Base-by-base conservation (phyloP, 2,329 filamentous ascomycete species). In the Aspergillus nomiae region DNA sequence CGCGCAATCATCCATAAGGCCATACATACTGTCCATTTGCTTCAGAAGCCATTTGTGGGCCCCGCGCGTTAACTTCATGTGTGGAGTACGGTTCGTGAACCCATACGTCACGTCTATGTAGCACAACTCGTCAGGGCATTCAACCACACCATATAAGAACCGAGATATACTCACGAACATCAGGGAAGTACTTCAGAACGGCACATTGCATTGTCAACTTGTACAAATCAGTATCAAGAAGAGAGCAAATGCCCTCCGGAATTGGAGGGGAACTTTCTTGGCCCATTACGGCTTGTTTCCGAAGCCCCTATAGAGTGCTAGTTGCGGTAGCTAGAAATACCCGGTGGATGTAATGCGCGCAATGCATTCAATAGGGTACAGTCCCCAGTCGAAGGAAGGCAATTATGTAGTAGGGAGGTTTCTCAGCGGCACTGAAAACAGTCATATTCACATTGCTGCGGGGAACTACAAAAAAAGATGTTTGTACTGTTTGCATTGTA, bases 181-280 rank as follows among this genome's bases (percentile, higher is more conserved):
- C 85, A 38, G 90, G 90, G 78, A 96, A 98, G 82, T 94, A 96
- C 79, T 96, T 96, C 70, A 96, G 86, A 68, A 98, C 90, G 65
- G 93, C 93, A 76, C 92, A 97, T 89, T 99, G 95, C 95, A 99
- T 99, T 24, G 95, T 99, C 79, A 99, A 81, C 80, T 99, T 99
- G 86, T 97, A 99, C 65, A 99, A 79, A 76, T 90, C 88, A 19
- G 91, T 94, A 74, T 95, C 92, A 60, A 95, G 84, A 74, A 95
- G 90, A 73, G 91, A 94, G 73, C 89, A 91, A 74, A 94, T 87
- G 58, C 91, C 92, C 80, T 92, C 90, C 5, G 90, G 72, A 48
- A 65, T 63, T 53, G 68, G 65, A 67, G 72, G 61, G 57, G 70
- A 64, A 34, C 54, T 64, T 58, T 70, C 68, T 61, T 74, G 66